Evolutionary conservation across 2,329 filamentous ascomycete species (phyloP), one percentile per base, ranked within the genome.

Genomic region (Aspergillus pseudotamarii): DNA sequence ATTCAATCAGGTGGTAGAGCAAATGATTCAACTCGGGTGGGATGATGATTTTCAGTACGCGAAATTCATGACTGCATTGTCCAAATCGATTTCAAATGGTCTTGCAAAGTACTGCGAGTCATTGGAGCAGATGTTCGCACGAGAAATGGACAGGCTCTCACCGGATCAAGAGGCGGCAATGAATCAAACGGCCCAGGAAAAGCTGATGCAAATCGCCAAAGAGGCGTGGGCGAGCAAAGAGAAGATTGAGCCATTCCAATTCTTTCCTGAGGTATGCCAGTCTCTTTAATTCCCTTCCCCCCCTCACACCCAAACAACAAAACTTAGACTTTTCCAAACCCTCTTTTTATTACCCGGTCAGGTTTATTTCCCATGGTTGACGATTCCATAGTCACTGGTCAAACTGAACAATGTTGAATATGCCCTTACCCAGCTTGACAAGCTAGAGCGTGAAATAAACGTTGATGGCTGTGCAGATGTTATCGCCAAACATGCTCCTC

Each of bases 351-450:
- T 21, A 6, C 11, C n/a, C 43, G n/a, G 19, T 51, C 28, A 54
- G 38, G 23, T 26, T 28, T n/a, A 16, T n/a, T 36, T 38, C 11
- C 19, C 12, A 45, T 58, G 19, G 32, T 56, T 71, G 57, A 69
- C 45, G 23, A 48, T 58, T 77, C 81, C 68, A 48, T 69, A 97
- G 92, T 97, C 94, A 6, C 91, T 99, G 71, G 93, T 99, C 66
- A 99, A 98, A 79, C 86, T 99, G 69, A 99, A 99, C 83, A 96
- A 99, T 73, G 89, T 99, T 68, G 94, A 97, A 79, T 98, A 93
- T 78, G 94, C 94, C 6, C 93, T 96, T 80, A 87, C 93, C 61
- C 92, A 96, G 73, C 85, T 99, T 58, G 95, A 99, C 75, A 93
- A 91, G 76, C 84, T 99, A 8, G 94, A 98, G 75, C 89, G 87